Evolutionary conservation across 192 early-diverging fungal genomes (phyloP).

Genomic region (Geranomyces variabilis): DNA sequence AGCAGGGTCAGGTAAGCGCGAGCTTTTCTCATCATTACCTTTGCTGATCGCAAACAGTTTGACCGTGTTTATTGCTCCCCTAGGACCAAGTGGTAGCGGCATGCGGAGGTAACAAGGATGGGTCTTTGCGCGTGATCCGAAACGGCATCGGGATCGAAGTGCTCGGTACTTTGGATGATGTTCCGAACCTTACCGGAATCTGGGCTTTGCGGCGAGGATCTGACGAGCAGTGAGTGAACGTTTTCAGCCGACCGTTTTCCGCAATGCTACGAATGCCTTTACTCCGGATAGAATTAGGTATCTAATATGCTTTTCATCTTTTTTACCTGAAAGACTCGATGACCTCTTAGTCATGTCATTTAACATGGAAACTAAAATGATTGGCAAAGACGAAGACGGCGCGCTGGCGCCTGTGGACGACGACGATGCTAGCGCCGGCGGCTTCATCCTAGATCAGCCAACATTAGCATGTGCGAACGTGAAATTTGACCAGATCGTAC

Average conservation of each 20-base stretch:
- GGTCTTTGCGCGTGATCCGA: slow-evolving; percentile 78
- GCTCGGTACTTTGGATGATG: slow-evolving; percentile 56
- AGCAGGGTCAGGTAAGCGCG: slow-evolving; percentile 60
- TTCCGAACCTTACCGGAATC: slow-evolving; percentile 70
- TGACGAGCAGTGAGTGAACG: slow-evolving; percentile 49
- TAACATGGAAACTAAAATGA: slow-evolving; percentile 61
- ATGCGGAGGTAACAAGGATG: slow-evolving; percentile 74
- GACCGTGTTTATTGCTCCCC: too few relatives aligned
- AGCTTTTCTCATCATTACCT: too few relatives aligned
- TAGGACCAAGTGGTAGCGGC: slow-evolving; percentile 83
- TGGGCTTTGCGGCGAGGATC: slow-evolving; percentile 68
- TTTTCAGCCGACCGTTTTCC: not conserved
- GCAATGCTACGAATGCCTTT: not conserved
- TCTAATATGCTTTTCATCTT: too few relatives aligned
- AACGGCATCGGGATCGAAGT: slow-evolving; percentile 88
- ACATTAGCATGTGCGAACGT: slow-evolving; percentile 45
- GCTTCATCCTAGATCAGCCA: slow-evolving; percentile 17
- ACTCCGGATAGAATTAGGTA: not conserved
- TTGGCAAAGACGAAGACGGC: slow-evolving; percentile 52
- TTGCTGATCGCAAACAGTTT: not conserved
- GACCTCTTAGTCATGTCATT: slow-evolving; percentile 67
- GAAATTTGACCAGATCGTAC: slow-evolving; percentile 55
- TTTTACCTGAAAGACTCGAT: slow-evolving; percentile 42
- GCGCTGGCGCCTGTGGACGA: slow-evolving; percentile 48
- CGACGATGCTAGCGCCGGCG: slow-evolving; percentile 7